These are phyloP conservation scores for Saccharomyces hybrid DNA, from an alignment of 1,139 yeast genomes.

Conservation along the genomic window DNA sequence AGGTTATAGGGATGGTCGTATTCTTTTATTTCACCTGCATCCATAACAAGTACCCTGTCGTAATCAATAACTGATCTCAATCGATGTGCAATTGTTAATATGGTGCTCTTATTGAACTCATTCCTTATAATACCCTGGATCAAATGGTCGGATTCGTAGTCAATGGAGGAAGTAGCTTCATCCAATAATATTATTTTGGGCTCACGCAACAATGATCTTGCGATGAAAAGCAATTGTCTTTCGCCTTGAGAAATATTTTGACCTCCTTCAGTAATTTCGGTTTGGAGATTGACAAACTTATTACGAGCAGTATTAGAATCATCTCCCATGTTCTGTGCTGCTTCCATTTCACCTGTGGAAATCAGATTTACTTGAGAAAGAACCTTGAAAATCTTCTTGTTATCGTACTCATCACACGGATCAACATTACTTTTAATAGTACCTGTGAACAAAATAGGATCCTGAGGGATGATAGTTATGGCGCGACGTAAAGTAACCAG, in stretches of 20 bases:
- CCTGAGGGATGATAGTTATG: constrained; percentile 82
- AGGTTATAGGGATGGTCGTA: constrained; percentile 72
- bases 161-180: constrained; percentile 91
- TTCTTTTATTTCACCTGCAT: constrained; percentile 76
- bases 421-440: constrained; percentile 72
- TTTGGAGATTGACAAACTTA: constrained; percentile 61
- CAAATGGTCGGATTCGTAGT: constrained; percentile 77
- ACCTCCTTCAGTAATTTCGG: constrained; percentile 73
- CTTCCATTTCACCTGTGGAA: constrained; percentile 25
- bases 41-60: constrained; percentile 81
- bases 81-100: constrained; percentile 88
- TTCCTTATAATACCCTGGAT: constrained; percentile 81
- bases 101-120: constrained; percentile 68
- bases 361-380: constrained; percentile 72
- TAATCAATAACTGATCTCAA: constrained; percentile 82
- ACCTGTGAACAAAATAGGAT: constrained; percentile 78
- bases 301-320: constrained; percentile 34
- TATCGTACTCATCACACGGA: constrained; percentile 61
- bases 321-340: constrained; percentile 14
- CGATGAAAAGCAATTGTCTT: constrained; percentile 81
- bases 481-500: constrained; percentile 67
- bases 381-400: constrained; percentile 66
- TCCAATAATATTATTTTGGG: constrained; percentile 80
- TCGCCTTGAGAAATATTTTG: constrained; percentile 86
- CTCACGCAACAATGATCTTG: constrained; percentile 68